Percentiles rank a stretch among this genome's conserved stretches.
Conservation (phyloP, 441 rosid species). For the Populus hybrid region DNA sequence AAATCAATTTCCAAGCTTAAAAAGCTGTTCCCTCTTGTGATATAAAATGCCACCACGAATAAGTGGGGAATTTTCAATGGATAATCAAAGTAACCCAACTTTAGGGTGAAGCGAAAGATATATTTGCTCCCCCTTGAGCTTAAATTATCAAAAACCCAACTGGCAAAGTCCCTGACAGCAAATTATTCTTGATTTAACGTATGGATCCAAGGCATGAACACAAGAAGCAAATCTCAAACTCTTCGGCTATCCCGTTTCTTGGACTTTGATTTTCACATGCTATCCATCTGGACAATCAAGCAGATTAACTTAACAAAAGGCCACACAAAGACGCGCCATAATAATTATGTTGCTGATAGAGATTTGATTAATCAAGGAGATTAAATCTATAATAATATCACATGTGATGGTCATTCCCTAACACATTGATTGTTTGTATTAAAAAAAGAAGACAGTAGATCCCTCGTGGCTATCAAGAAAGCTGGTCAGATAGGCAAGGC, state of each 20-base stretch:
- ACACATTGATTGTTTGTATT: neutral
- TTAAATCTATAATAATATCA: slow-evolving; percentile 17
- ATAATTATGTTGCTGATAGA: slow-evolving; percentile 27
- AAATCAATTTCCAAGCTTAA: slow-evolving; percentile 9
- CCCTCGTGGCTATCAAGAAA: slow-evolving; percentile 22
- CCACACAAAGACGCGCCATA: slow-evolving; percentile 23
- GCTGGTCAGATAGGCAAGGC: slow-evolving; percentile 17
- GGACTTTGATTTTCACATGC: slow-evolving; percentile 29
- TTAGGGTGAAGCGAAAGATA: slow-evolving; percentile 10
- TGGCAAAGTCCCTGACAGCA: slow-evolving; percentile 19
- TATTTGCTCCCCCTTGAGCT: neutral
- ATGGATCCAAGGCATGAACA: slow-evolving; percentile 14
- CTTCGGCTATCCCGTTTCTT: slow-evolving; percentile 13
- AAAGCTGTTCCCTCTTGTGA: neutral
- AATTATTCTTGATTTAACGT: slow-evolving; percentile 17
- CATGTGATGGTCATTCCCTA: slow-evolving; percentile 30
- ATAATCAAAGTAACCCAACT: slow-evolving; percentile 22
- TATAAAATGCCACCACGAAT: slow-evolving; percentile 10
- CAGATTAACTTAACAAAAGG: slow-evolving; percentile 22
- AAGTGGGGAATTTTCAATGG: slow-evolving; percentile 32
- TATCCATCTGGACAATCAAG: slow-evolving; percentile 30
- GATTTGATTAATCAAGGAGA: neutral
- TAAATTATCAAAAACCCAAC: slow-evolving; percentile 24
- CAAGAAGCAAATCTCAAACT: slow-evolving; percentile 13
- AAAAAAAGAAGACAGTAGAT: neutral